Base-by-base conservation (phyloP, 164 flowering plant species). In the Annona squamosa region DNA sequence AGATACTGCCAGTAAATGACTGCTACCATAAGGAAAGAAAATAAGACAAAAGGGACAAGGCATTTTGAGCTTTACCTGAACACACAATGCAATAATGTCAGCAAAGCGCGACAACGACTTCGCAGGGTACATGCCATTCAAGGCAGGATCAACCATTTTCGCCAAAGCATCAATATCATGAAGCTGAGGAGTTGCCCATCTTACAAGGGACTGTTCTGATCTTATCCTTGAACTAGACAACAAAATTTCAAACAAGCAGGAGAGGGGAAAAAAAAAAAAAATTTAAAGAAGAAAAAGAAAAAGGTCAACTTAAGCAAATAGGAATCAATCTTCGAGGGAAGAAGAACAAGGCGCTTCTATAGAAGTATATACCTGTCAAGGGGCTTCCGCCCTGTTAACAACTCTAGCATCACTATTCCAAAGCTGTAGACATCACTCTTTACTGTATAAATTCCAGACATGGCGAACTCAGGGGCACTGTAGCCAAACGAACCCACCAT, bases 131-230 rank as follows among this genome's bases (percentile, higher is more conserved):
- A 93, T 93, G 83, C 97, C 98, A 78, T 93, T 89, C 42, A 95
- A 82, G 16, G 89, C 61, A 56, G 94, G 89, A 81, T 95, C 99
- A 70, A 95, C 99, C 99, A 95, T 95, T 81, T 90, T 95, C 37
- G 96, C 87, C 79, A 95, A 82, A 57, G 98, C 91, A 79, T 95
- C 99, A 74, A 95, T 92, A 80, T 95, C 99, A 77, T 95, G 99
- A 48, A 95, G 88, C 75, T 93, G 99, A 17, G 99, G 99, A 76
- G 94, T 88, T 9, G 99, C 98, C 99, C 99, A 95, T 85, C 97
- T 85, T 44, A 93, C 99, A 73, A 93, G 93, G 63, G 97, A 91
- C 69, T 93, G 97, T 71, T 95, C 99, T 72, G 94, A 82, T 82
- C 98, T 89, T 72, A 69, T 76, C 75, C 99, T 90, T 69, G 97